Percentiles rank a stretch among this genome's conserved stretches.
Evolutionary conservation across 2,329 filamentous ascomycete species (phyloP).

Genomic region (Penicillium sp.): DNA sequence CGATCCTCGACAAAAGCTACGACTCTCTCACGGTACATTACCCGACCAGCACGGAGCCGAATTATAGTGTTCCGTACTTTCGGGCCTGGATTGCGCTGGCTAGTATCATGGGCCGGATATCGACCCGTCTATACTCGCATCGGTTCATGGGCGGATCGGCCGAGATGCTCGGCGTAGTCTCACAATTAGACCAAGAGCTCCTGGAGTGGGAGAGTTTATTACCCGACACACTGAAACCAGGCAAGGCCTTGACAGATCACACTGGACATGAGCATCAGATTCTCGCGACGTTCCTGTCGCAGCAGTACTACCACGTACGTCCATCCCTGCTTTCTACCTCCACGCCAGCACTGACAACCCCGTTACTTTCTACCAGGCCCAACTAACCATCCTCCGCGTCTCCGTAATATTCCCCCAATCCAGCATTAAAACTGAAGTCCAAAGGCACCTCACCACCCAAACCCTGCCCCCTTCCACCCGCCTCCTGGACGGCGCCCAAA

Average conservation of each 20-base stretch:
- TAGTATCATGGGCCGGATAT: slow-evolving; percentile 9
- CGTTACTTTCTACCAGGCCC: not conserved
- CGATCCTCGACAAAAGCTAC: not conserved
- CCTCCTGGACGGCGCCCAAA: not conserved
- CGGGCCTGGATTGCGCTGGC: slow-evolving; percentile 3
- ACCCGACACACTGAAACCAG: not conserved
- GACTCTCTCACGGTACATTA: not conserved
- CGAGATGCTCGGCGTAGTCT: slow-evolving; percentile 5
- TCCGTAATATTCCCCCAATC: slow-evolving; percentile 5
- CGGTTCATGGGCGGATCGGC: slow-evolving; percentile 8
- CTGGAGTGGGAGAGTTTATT: not conserved
- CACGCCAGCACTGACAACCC: not conserved
- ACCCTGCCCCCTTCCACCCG: not conserved
- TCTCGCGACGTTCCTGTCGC: not conserved
- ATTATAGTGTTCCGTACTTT: not conserved
- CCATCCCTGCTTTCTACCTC: too few relatives aligned
- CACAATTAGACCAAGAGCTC: not conserved
- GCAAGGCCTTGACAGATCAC: not conserved
- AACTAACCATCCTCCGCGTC: slow-evolving; percentile 8
- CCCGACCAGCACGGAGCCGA: too few relatives aligned
- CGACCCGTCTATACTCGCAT: slow-evolving; percentile 7
- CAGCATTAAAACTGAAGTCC: not conserved
- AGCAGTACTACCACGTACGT: slow-evolving; percentile 2
- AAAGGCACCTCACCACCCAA: not conserved
- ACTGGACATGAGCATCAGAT: not conserved